Evolutionary conservation across 768 basidiomycete species (phyloP).

Genomic region (Suillus placidus): DNA sequence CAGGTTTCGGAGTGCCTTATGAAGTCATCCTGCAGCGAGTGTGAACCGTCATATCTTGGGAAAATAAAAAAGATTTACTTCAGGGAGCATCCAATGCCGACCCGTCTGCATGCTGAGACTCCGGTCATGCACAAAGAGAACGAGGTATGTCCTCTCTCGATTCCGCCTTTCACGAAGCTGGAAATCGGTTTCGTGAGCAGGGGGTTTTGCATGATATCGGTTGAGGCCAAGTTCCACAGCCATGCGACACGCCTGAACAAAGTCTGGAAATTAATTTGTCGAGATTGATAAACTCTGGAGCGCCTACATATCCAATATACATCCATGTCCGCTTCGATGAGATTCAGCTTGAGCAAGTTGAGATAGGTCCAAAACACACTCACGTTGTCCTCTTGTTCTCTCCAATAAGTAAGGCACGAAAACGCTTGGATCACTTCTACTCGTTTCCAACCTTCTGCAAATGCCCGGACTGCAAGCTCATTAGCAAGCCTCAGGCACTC

Average conservation of each 20-base stretch:
- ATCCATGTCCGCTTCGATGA: slow-evolving; percentile 73
- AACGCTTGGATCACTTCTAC: slow-evolving; percentile 91
- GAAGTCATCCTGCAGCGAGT: slow-evolving; percentile 57
- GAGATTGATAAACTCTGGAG: neutral
- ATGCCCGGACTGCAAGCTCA: slow-evolving; percentile 75
- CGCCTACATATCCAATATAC: slow-evolving; percentile 80
- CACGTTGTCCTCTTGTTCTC: slow-evolving; percentile 83
- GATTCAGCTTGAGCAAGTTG: slow-evolving; percentile 17
- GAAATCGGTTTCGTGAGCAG: slow-evolving; percentile 61
- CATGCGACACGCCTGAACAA: slow-evolving; percentile 77
- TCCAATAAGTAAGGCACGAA: slow-evolving; percentile 89
- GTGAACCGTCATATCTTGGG: slow-evolving; percentile 14
- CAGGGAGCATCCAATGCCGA: slow-evolving; percentile 85
- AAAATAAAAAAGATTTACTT: slow-evolving; percentile 37
- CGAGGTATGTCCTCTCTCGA: slow-evolving; percentile 83
- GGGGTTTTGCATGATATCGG: slow-evolving; percentile 59
- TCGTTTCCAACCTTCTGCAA: slow-evolving; percentile 75
- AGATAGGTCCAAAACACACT: slow-evolving; percentile 25
- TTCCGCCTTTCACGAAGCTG: slow-evolving; percentile 79
- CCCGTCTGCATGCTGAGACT: slow-evolving; percentile 87
- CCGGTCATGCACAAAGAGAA: slow-evolving; percentile 84
- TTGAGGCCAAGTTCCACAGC: slow-evolving; percentile 83
- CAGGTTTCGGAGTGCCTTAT: slow-evolving; percentile 69
- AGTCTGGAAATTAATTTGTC: slow-evolving; percentile 3
- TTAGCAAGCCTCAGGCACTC: slow-evolving; percentile 72